Conservation (phyloP, 1,284 basidiomycete genomes). For the Pyrrhoderma noxium region DNA sequence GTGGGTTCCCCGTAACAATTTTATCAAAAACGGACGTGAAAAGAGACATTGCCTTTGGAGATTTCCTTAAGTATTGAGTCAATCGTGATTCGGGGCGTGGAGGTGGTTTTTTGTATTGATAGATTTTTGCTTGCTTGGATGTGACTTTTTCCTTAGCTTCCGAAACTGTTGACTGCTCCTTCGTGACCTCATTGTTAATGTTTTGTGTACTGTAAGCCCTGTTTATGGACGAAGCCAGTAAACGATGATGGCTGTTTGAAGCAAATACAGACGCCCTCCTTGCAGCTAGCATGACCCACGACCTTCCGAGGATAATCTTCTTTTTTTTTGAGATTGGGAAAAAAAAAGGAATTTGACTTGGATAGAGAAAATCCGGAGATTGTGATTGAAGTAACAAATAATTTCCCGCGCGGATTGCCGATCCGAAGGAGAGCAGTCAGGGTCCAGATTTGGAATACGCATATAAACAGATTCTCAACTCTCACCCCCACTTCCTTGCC, state of each 20-base stretch:
- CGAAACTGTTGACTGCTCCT: neutral
- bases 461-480: neutral
- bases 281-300: conserved; percentile 5
- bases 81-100: conserved; percentile 42
- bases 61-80: conserved; percentile 46
- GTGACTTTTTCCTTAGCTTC: neutral
- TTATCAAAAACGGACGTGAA: conserved; percentile 31
- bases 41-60: conserved; percentile 40
- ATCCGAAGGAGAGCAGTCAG: neutral
- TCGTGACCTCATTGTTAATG: conserved; percentile 1
- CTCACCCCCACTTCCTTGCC: neutral
- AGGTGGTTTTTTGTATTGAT: conserved; percentile 21
- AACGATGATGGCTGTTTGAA: neutral
- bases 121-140: conserved; percentile 17
- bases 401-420: neutral
- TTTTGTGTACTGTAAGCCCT: conserved; percentile 2
- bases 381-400: too few relatives aligned
- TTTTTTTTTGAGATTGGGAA: neutral
- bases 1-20: conserved; percentile 42
- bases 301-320: too few relatives aligned
- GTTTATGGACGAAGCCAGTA: neutral
- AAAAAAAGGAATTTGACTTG: too few relatives aligned
- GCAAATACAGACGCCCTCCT: conserved; percentile 14
- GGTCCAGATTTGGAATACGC: neutral
- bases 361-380: too few relatives aligned